These are phyloP conservation scores for Psophocarpus tetragonolobus DNA, from an alignment of 306 rosid genomes.

Conservation along the genomic window DNA sequence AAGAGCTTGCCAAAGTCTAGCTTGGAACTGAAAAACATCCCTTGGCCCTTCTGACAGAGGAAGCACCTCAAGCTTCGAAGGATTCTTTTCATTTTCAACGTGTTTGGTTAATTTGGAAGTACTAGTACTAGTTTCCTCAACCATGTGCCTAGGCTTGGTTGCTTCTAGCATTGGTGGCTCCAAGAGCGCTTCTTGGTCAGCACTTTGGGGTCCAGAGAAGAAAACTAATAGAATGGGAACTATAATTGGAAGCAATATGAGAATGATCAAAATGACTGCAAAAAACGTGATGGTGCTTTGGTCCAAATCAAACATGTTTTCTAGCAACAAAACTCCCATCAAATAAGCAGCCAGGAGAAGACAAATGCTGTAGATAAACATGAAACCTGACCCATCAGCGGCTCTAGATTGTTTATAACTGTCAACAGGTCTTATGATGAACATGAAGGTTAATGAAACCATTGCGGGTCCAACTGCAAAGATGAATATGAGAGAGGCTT, in stretches of 20 bases:
- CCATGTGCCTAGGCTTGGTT: background rate
- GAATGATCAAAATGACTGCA: conserved; percentile 41
- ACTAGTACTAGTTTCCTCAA: conserved; percentile 31
- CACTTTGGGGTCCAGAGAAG: conserved; percentile 47
- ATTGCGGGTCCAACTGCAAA: conserved; percentile 70
- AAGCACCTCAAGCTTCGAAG: conserved; percentile 51
- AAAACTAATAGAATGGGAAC: conserved; percentile 61
- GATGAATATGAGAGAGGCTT: conserved; percentile 59
- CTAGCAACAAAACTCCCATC: conserved; percentile 61
- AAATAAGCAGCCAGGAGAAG: conserved; percentile 69
- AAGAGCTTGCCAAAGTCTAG: conserved; percentile 58
- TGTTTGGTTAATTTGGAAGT: conserved; percentile 33
- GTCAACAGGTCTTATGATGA: conserved; percentile 65
- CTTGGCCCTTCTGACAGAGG: conserved; percentile 61
- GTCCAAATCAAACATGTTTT: conserved; percentile 46
- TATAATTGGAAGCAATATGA: conserved; percentile 53
- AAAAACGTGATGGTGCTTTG: conserved; percentile 44
- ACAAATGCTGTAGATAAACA: conserved; percentile 59
- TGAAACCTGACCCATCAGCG: conserved; percentile 59
- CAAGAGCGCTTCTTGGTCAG: conserved; percentile 53
- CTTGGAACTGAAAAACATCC: conserved; percentile 56
- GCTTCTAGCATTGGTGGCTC: conserved; percentile 35
- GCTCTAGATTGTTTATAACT: conserved; percentile 51
- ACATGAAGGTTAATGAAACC: conserved; percentile 57
- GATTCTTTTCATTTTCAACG: conserved; percentile 50